A percentile compares a stretch with the other conserved stretches of the same genome.
Evolutionary conservation across 1,284 basidiomycete species (phyloP).

Genomic region (Puccinia brachypodii): DNA sequence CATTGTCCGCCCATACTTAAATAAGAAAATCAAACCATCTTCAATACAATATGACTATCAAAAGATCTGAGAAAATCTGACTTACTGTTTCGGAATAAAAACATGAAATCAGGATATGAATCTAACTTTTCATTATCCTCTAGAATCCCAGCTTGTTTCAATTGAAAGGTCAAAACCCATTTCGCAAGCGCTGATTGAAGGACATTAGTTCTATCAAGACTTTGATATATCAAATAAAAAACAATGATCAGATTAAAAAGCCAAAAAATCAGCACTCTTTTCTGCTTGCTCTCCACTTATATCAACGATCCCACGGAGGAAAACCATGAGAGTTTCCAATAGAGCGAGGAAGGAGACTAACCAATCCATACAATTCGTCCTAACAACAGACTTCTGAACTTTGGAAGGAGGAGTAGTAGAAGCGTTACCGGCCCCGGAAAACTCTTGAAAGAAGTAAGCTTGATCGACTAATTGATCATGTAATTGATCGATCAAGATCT

Average conservation of each 20-base stretch:
- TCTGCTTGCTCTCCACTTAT: not conserved
- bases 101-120: constrained; percentile 73
- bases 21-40: constrained; percentile 2
- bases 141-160: constrained; percentile 71
- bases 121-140: constrained; percentile 70
- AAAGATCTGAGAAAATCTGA: constrained; percentile 48
- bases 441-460: constrained; percentile 61
- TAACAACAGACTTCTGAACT: constrained; percentile 68
- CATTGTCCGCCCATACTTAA: constrained; percentile 97
- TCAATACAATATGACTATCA: not conserved
- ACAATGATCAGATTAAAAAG: too few relatives aligned
- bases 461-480: constrained; percentile 71
- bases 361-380: constrained; percentile 72
- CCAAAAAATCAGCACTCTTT: not conserved
- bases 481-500: constrained; percentile 74
- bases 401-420: constrained; percentile 52
- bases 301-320: not conserved
- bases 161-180: constrained; percentile 77
- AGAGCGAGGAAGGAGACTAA: constrained; percentile 43
- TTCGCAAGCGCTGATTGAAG: constrained; percentile 67
- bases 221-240: constrained; percentile 60
- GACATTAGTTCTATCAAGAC: constrained; percentile 94
- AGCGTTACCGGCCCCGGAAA: constrained; percentile 24
- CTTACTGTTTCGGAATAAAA: constrained; percentile 83
- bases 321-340: not conserved